Conservation (phyloP, 1,284 basidiomycete genomes). For the Puccinia polysora region DNA sequence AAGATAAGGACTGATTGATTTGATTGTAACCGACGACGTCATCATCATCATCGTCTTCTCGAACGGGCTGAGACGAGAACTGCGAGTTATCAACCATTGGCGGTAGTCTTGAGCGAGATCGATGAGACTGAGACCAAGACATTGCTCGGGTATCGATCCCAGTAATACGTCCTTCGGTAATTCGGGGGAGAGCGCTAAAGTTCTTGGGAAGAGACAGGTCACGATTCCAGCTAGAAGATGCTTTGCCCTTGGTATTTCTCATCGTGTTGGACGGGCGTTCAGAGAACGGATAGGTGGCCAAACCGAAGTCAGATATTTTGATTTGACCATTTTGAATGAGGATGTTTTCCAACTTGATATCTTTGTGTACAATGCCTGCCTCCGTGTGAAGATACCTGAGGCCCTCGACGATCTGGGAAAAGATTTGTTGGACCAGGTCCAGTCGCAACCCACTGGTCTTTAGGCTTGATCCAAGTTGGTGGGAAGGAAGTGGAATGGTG, state of each 20-base stretch:
- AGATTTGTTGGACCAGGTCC: conserved; percentile 70
- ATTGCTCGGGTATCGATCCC: background rate
- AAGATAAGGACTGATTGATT: conserved; percentile 43
- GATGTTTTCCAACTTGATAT: conserved; percentile 95
- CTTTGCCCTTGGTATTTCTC: conserved; percentile 7
- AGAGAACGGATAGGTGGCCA: conserved; percentile 58
- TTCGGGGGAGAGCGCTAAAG: conserved; percentile 15
- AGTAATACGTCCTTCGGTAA: conserved; percentile 16
- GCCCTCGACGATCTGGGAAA: conserved; percentile 80
- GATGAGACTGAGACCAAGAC: background rate
- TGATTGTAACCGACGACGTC: background rate
- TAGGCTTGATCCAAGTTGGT: background rate
- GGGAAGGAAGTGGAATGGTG: background rate
- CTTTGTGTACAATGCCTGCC: conserved; percentile 74
- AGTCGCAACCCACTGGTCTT: conserved; percentile 45
- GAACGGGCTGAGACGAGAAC: conserved; percentile 8
- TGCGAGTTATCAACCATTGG: background rate
- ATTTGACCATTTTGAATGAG: conserved; percentile 75
- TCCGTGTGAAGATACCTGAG: conserved; percentile 78
- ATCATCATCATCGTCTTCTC: conserved; percentile 18
- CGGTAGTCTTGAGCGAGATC: background rate
- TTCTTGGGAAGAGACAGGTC: conserved; percentile 30
- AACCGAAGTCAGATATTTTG: conserved; percentile 76
- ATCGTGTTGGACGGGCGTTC: conserved; percentile 55
- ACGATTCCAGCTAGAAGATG: conserved; percentile 6